A percentile compares a stretch with the other conserved stretches of the same genome.
Conservation (phyloP, 1,284 basidiomycete genomes). For the Irpex sp. region DNA sequence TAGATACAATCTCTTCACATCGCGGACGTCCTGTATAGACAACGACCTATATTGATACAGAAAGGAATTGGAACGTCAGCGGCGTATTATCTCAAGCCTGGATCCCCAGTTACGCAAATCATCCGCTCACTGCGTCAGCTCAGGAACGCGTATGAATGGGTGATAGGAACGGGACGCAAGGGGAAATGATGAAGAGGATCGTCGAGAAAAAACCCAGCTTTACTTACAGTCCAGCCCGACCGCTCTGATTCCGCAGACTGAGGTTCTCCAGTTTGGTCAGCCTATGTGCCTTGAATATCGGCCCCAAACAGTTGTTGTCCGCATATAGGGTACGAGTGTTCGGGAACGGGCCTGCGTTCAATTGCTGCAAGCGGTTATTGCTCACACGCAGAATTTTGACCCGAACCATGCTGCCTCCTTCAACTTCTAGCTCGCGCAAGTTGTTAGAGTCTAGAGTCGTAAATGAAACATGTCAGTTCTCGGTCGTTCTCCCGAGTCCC, state of each 20-base stretch:
- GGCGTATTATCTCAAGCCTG: background rate
- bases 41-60: slow-evolving; percentile 27
- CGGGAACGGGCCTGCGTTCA: slow-evolving; percentile 69
- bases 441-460: slow-evolving; percentile 66
- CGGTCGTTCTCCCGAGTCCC: background rate
- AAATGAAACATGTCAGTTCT: slow-evolving; percentile 1
- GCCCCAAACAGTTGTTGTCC: slow-evolving; percentile 79
- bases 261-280: slow-evolving; percentile 83
- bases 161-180: background rate
- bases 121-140: background rate
- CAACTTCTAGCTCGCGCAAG: slow-evolving; percentile 44
- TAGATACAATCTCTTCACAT: slow-evolving; percentile 91
- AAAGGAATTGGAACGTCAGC: slow-evolving; percentile 1
- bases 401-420: slow-evolving; percentile 54
- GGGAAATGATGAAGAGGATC: slow-evolving; percentile 8
- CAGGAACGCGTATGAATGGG: background rate
- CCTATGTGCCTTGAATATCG: slow-evolving; percentile 48
- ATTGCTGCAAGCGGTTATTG: slow-evolving; percentile 70
- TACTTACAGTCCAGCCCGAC: slow-evolving; percentile 64
- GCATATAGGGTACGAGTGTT: slow-evolving; percentile 89
- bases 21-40: slow-evolving; percentile 74
- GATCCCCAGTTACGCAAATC: background rate
- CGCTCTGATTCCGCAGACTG: slow-evolving; percentile 86
- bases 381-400: slow-evolving; percentile 86
- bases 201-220: background rate